Evolutionary conservation across 2,329 filamentous ascomycete species (phyloP), one percentile per base, ranked within the genome.

Genomic region (Colletotrichum eleusines): DNA sequence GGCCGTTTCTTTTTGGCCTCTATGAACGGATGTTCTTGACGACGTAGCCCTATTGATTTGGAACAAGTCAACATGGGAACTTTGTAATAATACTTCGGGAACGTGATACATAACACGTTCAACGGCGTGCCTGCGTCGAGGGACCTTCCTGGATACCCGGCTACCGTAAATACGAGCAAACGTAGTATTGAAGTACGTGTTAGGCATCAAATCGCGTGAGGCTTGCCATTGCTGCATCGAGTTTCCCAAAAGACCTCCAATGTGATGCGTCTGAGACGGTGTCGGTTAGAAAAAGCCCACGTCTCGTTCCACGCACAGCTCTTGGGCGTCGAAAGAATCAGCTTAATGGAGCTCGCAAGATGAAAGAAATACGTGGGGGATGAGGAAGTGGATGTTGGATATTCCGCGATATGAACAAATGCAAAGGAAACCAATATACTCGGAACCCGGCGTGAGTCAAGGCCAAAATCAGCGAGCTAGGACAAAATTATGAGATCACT

Each of bases 41-140:
- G 42, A 68, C 11, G 51, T 35, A 26, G 20, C 16, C 60, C 50
- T 35, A 33, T 68, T 53, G 58, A 63, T 55, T 46, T 23, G 48
- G 55, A 33, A 63, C 6, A 40, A 18, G 48, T 55, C 33, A 26
- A 44, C 33, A 38, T 42, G 9, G 58, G 28, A 26, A 38, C 31
- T 33, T 31, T 38, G 33, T 57, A 51, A 64, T 64, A 35, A 51
- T 33, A 35, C 31, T 20, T 20, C 12, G 51, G 42, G 33, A 16
- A 57, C 31, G 42, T 9, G 42, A 68, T 18, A 64, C 40, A 48
- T 38, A 50, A 55, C 33, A 28, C 14, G 16, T 40, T 40, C 11
- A 14, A 40, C 28, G 35, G 20, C 26, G 16, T 31, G 48, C 6
- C 26, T 3, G 8, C 42, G n/a, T 55, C 20, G 16, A 42, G 18